These are phyloP conservation scores for Inonotus obliquus DNA, from an alignment of 1,284 basidiomycete species.

Conservation along the genomic window DNA sequence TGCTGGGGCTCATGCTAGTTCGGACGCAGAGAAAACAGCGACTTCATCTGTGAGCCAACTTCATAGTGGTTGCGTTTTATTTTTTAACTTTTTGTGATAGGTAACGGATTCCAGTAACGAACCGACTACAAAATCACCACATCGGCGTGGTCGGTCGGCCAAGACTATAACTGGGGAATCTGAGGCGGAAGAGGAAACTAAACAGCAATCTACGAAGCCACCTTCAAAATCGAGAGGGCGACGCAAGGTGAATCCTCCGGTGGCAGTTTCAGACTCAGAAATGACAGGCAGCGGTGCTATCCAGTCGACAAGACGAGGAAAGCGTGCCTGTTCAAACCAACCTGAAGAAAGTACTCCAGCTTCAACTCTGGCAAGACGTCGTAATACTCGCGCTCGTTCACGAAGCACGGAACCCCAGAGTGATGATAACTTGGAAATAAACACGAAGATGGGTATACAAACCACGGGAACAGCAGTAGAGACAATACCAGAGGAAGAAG, in stretches of 20 bases:
- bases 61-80: not conserved
- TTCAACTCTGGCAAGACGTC: not conserved
- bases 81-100: not conserved
- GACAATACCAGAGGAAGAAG: slow-evolving; percentile 15
- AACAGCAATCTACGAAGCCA: not conserved
- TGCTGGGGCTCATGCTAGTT: not conserved
- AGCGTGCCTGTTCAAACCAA: not conserved
- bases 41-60: not conserved
- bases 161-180: not conserved
- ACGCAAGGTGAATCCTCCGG: not conserved
- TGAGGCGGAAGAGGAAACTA: not conserved
- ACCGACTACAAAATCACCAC: not conserved
- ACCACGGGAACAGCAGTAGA: slow-evolving; percentile 2
- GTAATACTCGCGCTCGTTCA: slow-evolving; percentile 14
- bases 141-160: not conserved
- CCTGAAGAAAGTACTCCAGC: not conserved
- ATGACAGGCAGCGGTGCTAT: not conserved
- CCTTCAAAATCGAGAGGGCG: not conserved
- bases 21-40: not conserved
- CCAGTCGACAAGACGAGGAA: slow-evolving; percentile 5
- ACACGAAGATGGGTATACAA: slow-evolving; percentile 12
- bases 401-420: slow-evolving; percentile 16
- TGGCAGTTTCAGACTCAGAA: not conserved
- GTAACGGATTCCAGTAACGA: not conserved
- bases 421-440: slow-evolving; percentile 17